Evolutionary conservation across 139 green algal species (phyloP).

Genomic region (Tetraselmis striata): DNA sequence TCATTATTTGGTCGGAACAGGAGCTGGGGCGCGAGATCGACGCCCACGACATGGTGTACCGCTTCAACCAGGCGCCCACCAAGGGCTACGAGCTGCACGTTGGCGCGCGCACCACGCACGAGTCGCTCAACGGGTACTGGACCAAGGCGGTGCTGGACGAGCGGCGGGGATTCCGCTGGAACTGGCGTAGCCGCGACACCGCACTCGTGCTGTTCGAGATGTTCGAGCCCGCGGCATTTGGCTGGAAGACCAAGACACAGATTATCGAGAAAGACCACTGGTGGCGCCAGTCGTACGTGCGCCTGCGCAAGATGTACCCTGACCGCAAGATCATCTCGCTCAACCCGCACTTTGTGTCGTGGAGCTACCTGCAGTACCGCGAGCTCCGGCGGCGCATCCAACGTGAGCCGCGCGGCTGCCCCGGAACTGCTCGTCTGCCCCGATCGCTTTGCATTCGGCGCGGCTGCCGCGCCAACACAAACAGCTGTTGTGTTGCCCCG

Average conservation of each 20-base stretch:
- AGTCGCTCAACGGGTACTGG: conserved; percentile 28
- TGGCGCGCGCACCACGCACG: conserved; percentile 8
- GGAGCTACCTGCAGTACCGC: conserved; percentile 18
- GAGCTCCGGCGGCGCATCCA: conserved; percentile 19
- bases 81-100: conserved; percentile 24
- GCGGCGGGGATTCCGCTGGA: conserved; percentile 14
- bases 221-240: conserved; percentile 19
- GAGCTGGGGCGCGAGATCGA: conserved; percentile 22
- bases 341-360: conserved; percentile 21
- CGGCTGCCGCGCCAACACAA: too few relatives aligned
- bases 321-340: conserved; percentile 19
- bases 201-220: conserved; percentile 23
- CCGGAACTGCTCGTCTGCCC: too few relatives aligned
- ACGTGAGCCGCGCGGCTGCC: too few relatives aligned
- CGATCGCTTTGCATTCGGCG: too few relatives aligned
- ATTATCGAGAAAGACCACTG: conserved; percentile 24
- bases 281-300: conserved; percentile 5
- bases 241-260: conserved; percentile 14
- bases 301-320: conserved; percentile 12
- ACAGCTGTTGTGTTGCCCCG: too few relatives aligned
- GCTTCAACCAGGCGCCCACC: conserved; percentile 29
- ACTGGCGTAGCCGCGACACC: conserved; percentile 18
- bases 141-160: conserved; percentile 26
- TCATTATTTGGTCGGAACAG: background rate
- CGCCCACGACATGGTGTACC: conserved; percentile 25